Percentiles rank a stretch among this genome's conserved stretches.
Evolutionary conservation across 352 stramenopile genomes (phyloP).

Genomic region (Peronosclerospora sorghi): DNA sequence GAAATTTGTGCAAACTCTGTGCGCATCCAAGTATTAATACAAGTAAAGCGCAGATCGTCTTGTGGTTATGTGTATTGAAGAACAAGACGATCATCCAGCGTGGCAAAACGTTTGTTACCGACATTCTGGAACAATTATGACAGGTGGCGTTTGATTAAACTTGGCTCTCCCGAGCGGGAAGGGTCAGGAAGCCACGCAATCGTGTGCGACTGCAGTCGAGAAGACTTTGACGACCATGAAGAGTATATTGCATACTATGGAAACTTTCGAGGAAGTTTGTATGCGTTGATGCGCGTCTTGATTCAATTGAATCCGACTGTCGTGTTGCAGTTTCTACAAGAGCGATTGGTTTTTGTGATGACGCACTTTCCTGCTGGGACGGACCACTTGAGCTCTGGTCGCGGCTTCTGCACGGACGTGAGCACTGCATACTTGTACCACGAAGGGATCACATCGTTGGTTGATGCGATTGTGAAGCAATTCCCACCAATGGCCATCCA

Average conservation of each 20-base stretch:
- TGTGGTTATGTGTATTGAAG: conserved; percentile 60
- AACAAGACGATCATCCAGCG: conserved; percentile 49
- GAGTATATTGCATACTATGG: conserved; percentile 66
- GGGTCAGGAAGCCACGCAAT: conserved; percentile 15
- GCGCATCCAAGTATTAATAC: too few relatives aligned
- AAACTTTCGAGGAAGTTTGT: conserved; percentile 68
- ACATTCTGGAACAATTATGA: too few relatives aligned
- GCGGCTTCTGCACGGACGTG: too few relatives aligned
- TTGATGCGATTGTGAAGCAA: conserved; percentile 74
- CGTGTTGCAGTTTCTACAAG: conserved; percentile 45
- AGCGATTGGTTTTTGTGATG: conserved; percentile 40
- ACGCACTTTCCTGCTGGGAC: too few relatives aligned
- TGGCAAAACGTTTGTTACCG: conserved; percentile 32
- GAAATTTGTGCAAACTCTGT: too few relatives aligned
- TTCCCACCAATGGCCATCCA: conserved; percentile 33
- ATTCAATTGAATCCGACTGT: too few relatives aligned
- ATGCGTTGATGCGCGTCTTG: too few relatives aligned
- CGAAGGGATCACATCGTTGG: too few relatives aligned
- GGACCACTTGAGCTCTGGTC: too few relatives aligned
- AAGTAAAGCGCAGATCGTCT: too few relatives aligned
- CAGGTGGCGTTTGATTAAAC: conserved; percentile 64
- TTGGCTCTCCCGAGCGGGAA: conserved; percentile 54
- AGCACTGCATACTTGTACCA: too few relatives aligned
- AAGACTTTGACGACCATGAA: conserved; percentile 67
- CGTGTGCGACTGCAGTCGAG: conserved; percentile 29